These are phyloP conservation scores for Myotisia sp. DNA, from an alignment of 2,329 filamentous ascomycete genomes.

Conservation along the genomic window DNA sequence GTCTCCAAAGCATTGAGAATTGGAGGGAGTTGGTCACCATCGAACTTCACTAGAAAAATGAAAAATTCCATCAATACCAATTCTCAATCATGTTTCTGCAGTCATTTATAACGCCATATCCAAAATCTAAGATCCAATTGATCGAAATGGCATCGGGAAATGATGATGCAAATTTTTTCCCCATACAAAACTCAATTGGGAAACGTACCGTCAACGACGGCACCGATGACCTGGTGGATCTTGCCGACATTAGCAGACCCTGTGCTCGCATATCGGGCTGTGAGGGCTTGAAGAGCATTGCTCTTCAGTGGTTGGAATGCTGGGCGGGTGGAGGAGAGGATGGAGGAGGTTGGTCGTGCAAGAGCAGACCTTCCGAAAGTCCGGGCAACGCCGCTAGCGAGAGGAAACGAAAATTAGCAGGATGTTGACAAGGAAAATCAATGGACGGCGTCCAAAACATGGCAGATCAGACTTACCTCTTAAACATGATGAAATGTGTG, in stretches of 20 bases:
- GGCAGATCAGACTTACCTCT: slow-evolving; percentile 49
- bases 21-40: slow-evolving; percentile 76
- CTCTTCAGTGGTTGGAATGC: slow-evolving; percentile 44
- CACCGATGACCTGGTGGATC: slow-evolving; percentile 82
- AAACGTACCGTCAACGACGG: slow-evolving; percentile 86
- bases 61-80: slow-evolving; percentile 16
- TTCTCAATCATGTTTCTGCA: slow-evolving; percentile 10
- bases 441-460: too few species aligned
- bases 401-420: slow-evolving; percentile 12
- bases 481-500: slow-evolving; percentile 43
- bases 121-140: slow-evolving; percentile 4
- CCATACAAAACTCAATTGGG: slow-evolving; percentile 9
- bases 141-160: slow-evolving; percentile 3
- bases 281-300: slow-evolving; percentile 44
- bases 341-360: slow-evolving; percentile 41
- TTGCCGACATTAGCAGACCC: slow-evolving; percentile 45
- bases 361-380: slow-evolving; percentile 47
- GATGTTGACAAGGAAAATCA: too few species aligned
- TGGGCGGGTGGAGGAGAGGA: slow-evolving; percentile 39
- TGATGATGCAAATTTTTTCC: slow-evolving; percentile 29
- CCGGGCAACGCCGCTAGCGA: slow-evolving; percentile 48
- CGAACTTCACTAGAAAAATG: slow-evolving; percentile 75
- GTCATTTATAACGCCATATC: neutral
- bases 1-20: slow-evolving; percentile 97
- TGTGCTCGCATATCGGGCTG: slow-evolving; percentile 49